Base-by-base conservation (phyloP, 345 rosid species). In the Brassica cretica region DNA sequence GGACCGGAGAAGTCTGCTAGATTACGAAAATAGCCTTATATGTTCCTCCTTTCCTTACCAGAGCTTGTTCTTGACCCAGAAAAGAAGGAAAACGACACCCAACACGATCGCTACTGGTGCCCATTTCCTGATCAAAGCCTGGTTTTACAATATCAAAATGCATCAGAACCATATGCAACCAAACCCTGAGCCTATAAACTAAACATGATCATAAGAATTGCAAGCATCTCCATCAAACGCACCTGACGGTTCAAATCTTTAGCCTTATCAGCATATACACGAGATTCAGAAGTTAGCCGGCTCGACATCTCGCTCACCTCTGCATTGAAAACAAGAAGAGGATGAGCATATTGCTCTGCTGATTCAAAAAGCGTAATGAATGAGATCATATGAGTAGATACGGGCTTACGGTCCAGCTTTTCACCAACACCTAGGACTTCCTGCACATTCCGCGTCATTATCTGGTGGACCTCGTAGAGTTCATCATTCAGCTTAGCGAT, bases 281-380 rank as follows among this genome's bases (percentile, higher is more conserved):
- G 98, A 32, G 98, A 93, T 84, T 95, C 99, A 60, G 94, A 90
- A 3, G 98, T 93, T 84, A 95, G 79, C 70, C 97, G 88, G 76
- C 91, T 95, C 62, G 99, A 95, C 98, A 95, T 95, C 82, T 95
- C 89, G 80, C 98, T 93, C 80, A 95, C 99, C 96, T 93, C 99
- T 95, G 94, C 85, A 86, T 62, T 62, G 10, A 51, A 14, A 39
- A 72, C 11, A 76, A 25, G 63, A 25, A 69, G 62, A 77, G 73
- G 72, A 30, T 5, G 10, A 35, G 66, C 58, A 37, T 66, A 30
- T 63, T 19, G 53, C n/a, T 62, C 64, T 59, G 32, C 64, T 58
- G 76, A 30, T 58, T 30, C 29, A 65, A 30, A 66, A 14, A 58
- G 10, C 41, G 3, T 27, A 61, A 69, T 44, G 24, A 33, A 5